Conservation (phyloP, 225 moss, liverwort and hornwort genomes). For the Pseudisothecium myosuroides region DNA sequence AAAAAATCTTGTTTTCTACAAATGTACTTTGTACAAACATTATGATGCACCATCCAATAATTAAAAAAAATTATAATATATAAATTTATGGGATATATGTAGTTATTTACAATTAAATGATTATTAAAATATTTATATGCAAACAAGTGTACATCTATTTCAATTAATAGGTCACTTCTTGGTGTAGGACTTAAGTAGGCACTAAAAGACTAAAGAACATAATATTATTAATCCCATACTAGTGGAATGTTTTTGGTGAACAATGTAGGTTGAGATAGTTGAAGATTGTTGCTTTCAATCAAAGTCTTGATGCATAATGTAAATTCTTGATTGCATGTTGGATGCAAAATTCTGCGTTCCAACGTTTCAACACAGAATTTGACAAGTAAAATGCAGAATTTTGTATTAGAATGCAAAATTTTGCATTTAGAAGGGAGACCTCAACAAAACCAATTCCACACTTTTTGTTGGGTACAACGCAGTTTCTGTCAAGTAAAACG, state of each 20-base stretch:
- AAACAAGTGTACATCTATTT: background rate
- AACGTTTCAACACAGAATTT: too few species aligned
- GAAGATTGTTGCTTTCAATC: background rate
- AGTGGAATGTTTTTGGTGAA: background rate
- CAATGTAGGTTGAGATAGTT: background rate
- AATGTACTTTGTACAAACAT: background rate
- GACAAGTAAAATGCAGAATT: too few species aligned
- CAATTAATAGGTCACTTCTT: background rate
- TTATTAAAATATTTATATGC: background rate
- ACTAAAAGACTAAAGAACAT: background rate
- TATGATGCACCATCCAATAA: background rate
- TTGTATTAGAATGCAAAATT: too few species aligned
- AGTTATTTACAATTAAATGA: background rate
- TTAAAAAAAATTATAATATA: background rate
- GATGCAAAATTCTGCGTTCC: too few species aligned
- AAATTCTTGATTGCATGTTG: background rate
- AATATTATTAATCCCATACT: background rate
- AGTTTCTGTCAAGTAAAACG: too few species aligned
- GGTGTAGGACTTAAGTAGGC: rapidly evolving
- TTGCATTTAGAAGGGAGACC: too few species aligned
- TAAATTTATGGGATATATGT: background rate
- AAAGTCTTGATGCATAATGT: too few species aligned
- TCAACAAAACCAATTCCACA: too few species aligned
- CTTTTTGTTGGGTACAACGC: too few species aligned
- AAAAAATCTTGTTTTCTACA: background rate